Evolutionary conservation across 306 rosid species (phyloP).

Genomic region (Cyamopsis tetragonoloba): DNA sequence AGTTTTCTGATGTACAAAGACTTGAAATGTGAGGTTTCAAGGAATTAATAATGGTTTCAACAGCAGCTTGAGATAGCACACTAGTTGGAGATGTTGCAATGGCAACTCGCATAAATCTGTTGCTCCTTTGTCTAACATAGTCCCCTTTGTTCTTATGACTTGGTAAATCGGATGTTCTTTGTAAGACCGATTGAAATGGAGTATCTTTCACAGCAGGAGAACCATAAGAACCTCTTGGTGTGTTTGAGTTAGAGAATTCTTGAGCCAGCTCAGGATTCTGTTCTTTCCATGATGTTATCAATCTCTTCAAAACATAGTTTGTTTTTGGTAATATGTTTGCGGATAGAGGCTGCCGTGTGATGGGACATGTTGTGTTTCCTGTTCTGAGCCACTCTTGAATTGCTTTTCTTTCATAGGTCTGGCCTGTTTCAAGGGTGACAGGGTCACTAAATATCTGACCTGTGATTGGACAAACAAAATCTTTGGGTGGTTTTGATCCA

Average conservation of each 20-base stretch:
- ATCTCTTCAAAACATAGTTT: constrained; percentile 88
- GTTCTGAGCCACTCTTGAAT: constrained; percentile 92
- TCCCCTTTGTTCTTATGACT: constrained; percentile 39
- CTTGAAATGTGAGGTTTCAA: constrained; percentile 66
- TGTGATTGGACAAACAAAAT: constrained; percentile 88
- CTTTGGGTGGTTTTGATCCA: constrained; percentile 70
- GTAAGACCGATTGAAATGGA: constrained; percentile 34
- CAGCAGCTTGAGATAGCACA: constrained; percentile 81
- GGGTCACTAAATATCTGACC: constrained; percentile 83
- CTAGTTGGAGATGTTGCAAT: constrained; percentile 67
- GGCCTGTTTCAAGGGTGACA: constrained; percentile 96
- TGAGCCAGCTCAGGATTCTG: constrained; percentile 71
- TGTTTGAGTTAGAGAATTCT: constrained; percentile 53
- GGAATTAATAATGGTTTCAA: constrained; percentile 59
- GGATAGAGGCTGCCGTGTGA: constrained; percentile 71
- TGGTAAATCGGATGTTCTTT: constrained; percentile 33
- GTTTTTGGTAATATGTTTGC: constrained; percentile 69
- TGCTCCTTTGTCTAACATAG: constrained; percentile 49
- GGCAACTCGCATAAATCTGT: constrained; percentile 44
- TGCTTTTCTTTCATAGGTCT: constrained; percentile 89
- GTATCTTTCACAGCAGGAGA: constrained; percentile 43
- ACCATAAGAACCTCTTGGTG: constrained; percentile 45
- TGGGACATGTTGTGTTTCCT: constrained; percentile 89
- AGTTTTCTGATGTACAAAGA: constrained; percentile 71
- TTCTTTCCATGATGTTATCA: constrained; percentile 88